These are phyloP conservation scores for Neophaeococcomyces aloes DNA, from an alignment of 2,329 filamentous ascomycete species.

Conservation along the genomic window DNA sequence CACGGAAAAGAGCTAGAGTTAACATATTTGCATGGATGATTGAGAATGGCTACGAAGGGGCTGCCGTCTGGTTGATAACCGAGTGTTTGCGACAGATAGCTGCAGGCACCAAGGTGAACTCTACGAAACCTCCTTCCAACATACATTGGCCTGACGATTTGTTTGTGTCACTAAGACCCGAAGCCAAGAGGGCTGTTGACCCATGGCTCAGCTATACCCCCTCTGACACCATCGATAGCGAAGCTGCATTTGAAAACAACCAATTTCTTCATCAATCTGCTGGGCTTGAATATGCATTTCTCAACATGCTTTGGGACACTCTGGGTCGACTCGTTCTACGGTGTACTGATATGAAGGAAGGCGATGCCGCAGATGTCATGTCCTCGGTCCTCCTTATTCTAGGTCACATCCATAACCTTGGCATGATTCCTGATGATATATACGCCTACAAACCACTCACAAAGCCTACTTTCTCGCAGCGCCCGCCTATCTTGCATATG, in stretches of 20 bases:
- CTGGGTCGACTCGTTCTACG: constrained; percentile 28
- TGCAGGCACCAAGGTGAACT: constrained; percentile 15
- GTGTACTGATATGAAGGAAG: constrained; percentile 28
- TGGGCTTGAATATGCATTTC: neutral
- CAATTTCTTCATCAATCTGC: neutral
- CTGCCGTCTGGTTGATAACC: constrained; percentile 30
- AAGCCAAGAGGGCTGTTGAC: neutral
- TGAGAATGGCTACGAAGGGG: constrained; percentile 32
- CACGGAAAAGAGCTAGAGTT: constrained; percentile 13
- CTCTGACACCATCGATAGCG: neutral
- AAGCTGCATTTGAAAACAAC: neutral
- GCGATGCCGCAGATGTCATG: constrained; percentile 32
- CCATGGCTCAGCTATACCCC: neutral
- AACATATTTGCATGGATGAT: constrained; percentile 33
- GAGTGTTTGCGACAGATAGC: constrained; percentile 31
- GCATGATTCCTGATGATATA: constrained; percentile 32
- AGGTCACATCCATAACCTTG: constrained; percentile 36
- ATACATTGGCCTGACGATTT: constrained; percentile 21
- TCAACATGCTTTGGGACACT: constrained; percentile 13
- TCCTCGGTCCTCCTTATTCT: constrained; percentile 35
- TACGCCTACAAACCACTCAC: constrained; percentile 30
- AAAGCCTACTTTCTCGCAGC: constrained; percentile 25
- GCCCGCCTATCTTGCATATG: constrained; percentile 35
- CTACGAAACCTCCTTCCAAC: constrained; percentile 23
- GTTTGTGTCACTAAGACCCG: constrained; percentile 5